phyloP scores from a whole-genome alignment of 2,329 filamentous ascomycete genomes.

The Arachnopeziza araneosa region DNA sequence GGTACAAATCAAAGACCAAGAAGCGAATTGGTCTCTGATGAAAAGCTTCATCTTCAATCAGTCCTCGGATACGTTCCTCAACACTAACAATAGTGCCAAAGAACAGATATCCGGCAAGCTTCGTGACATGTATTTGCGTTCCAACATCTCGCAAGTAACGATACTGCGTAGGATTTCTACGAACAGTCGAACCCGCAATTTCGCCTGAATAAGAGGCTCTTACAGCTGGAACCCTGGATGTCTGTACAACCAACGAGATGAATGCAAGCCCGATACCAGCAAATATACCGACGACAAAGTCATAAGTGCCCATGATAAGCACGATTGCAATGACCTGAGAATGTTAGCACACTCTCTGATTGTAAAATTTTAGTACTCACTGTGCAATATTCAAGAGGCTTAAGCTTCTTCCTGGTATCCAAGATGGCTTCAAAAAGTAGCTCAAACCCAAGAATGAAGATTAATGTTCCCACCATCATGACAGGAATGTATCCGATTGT shows the following conservation, averaged over 20 bases:
- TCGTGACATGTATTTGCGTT: slow-evolving; percentile 83
- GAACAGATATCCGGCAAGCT: slow-evolving; percentile 92
- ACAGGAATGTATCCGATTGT: slow-evolving; percentile 93
- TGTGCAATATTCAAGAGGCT: slow-evolving; percentile 82
- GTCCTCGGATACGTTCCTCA: slow-evolving; percentile 75
- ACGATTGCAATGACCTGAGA: slow-evolving; percentile 74
- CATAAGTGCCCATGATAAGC: slow-evolving; percentile 91
- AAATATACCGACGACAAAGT: slow-evolving; percentile 92
- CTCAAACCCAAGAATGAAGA: slow-evolving; percentile 92
- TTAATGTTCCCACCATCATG: slow-evolving; percentile 93
- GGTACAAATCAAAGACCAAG: slow-evolving; percentile 79
- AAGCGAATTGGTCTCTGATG: slow-evolving; percentile 75
- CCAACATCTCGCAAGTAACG: slow-evolving; percentile 82
- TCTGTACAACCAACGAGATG: slow-evolving; percentile 84
- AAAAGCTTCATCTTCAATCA: slow-evolving; percentile 82
- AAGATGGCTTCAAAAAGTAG: slow-evolving; percentile 83
- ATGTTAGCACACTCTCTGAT: slow-evolving; percentile 19
- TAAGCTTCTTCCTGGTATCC: slow-evolving; percentile 82
- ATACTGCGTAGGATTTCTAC: slow-evolving; percentile 83
- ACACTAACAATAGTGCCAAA: slow-evolving; percentile 97
- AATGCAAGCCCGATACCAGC: slow-evolving; percentile 90
- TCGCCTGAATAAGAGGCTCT: slow-evolving; percentile 86
- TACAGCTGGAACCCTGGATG: slow-evolving; percentile 82
- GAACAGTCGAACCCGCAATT: slow-evolving; percentile 84
- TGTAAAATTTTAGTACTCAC: slow-evolving; percentile 38